Conservation (phyloP, 768 basidiomycete genomes). For the Suillus clintonianus region DNA sequence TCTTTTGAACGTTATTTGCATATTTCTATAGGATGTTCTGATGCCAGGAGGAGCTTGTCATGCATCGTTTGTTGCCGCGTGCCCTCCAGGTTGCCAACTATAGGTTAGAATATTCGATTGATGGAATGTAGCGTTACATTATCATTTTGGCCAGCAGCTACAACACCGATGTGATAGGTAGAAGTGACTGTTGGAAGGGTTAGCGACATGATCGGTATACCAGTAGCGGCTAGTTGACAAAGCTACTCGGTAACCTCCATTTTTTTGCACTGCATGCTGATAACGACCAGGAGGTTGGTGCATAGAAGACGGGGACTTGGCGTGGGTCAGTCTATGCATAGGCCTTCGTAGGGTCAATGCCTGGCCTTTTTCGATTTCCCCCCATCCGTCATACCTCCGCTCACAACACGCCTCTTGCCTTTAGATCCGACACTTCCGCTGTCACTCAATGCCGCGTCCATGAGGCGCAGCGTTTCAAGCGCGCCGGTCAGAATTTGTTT, state of each 20-base stretch:
- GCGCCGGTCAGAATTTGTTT: slow-evolving; percentile 59
- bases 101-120: not conserved
- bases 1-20: not conserved
- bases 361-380: not conserved
- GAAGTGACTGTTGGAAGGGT: not conserved
- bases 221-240: not conserved
- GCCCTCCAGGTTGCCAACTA: not conserved
- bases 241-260: not conserved
- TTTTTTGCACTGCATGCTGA: not conserved
- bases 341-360: not conserved
- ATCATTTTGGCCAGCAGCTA: not conserved
- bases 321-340: not conserved
- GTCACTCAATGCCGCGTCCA: slow-evolving; percentile 11
- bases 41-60: not conserved
- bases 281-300: too few relatives aligned
- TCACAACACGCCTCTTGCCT: slow-evolving; percentile 1
- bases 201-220: not conserved
- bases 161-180: not conserved
- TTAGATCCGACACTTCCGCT: not conserved
- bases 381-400: not conserved
- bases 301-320: not conserved
- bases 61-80: not conserved
- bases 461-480: slow-evolving; percentile 15
- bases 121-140: not conserved
- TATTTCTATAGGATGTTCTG: not conserved